These are phyloP conservation scores for Pyrenochaeta sp. DNA, from an alignment of 2,329 filamentous ascomycete genomes.

Conservation along the genomic window DNA sequence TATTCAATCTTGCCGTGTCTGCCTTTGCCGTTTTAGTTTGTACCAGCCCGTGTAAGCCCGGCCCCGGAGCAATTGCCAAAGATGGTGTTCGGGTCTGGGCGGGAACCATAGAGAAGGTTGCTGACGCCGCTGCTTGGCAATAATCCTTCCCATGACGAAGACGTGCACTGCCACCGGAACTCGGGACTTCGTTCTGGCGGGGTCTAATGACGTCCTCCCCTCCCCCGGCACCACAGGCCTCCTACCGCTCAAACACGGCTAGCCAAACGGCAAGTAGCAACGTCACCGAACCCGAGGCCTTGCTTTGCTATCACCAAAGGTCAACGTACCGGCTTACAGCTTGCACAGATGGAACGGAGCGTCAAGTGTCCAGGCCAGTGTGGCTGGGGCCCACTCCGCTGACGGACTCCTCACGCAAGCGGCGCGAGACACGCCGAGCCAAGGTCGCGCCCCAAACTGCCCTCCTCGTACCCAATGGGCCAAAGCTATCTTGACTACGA, in stretches of 20 bases:
- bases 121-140: background rate
- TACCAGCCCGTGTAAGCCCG: background rate
- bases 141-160: background rate
- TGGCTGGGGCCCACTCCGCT: slow-evolving; percentile 15
- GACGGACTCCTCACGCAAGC: slow-evolving; percentile 10
- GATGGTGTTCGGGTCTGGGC: background rate
- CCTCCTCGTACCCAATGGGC: slow-evolving; percentile 15
- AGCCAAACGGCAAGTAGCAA: background rate
- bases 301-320: background rate
- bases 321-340: background rate
- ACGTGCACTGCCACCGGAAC: background rate
- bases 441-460: slow-evolving; percentile 9
- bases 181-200: background rate
- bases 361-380: slow-evolving; percentile 1
- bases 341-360: slow-evolving; percentile 1
- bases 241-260: background rate
- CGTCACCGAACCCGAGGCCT: background rate
- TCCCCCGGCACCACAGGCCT: background rate
- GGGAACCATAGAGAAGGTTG: background rate
- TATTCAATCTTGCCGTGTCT: background rate
- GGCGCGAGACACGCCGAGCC: slow-evolving; percentile 7
- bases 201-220: background rate
- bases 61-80: background rate
- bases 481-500: slow-evolving; percentile 5
- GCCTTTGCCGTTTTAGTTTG: too few species aligned